Percentiles rank a stretch among this genome's conserved stretches.
Conservation (phyloP, 345 rosid species). For the Melastoma malabathricum region DNA sequence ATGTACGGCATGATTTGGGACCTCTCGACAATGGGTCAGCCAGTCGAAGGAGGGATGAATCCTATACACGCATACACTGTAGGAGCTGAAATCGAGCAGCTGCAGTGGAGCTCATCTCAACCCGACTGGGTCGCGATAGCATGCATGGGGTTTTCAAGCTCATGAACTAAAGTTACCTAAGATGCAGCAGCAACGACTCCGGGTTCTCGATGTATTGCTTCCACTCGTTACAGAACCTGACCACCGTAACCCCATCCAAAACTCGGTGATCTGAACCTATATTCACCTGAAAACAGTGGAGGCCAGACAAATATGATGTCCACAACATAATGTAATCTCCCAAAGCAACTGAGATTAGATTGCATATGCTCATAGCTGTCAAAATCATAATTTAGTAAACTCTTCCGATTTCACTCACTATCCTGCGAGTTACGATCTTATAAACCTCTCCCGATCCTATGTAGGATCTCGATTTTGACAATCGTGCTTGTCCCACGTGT, state of each 20-base stretch:
- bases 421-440: no score
- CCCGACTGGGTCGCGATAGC: conserved; percentile 95
- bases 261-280: conserved; percentile 90
- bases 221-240: no score
- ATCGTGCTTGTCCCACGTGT: no score
- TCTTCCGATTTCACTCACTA: no score
- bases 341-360: neutral
- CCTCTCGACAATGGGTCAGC: conserved; percentile 87
- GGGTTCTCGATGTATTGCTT: no score
- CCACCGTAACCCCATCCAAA: conserved; percentile 42
- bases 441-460: no score
- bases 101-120: conserved; percentile 96
- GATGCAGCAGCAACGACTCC: no score
- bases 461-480: no score
- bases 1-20: conserved; percentile 97
- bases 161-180: no score
- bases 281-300: conserved; percentile 36
- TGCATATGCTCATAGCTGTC: conserved; percentile 33
- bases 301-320: neutral
- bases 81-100: conserved; percentile 93
- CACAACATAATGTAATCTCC: neutral
- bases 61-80: conserved; percentile 91
- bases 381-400: no score
- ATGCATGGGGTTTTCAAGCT: no score
- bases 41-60: conserved; percentile 86